Evolutionary conservation across 768 basidiomycete genomes (phyloP), one percentile per base, ranked within the genome.

Genomic region (Tylopilus sp.): DNA sequence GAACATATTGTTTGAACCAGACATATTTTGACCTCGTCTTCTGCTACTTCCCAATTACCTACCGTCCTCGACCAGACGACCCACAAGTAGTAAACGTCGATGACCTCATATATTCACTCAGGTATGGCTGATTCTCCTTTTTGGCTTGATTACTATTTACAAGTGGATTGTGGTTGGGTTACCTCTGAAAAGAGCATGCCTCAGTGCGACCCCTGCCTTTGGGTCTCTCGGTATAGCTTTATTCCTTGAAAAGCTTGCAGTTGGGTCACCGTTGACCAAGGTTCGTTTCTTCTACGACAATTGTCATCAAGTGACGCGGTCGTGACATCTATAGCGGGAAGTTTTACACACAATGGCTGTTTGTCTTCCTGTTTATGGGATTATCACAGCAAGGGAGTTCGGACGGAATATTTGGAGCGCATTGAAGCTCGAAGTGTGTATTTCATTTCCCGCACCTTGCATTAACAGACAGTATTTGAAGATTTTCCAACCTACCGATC

Each of bases 31-130:
- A 98, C 63, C 86, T 98, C 66, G 89, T 87, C 0, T 98, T 95
- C 69, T 98, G 97, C 69, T 99, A 99, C 69, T 99, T 98, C 72
- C 97, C 97, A 0, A 98, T 99, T 51, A 92, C 93, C 0, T 99
- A 97, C 74, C 81, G 89, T 53, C 93, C 96, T 10, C 92, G 95
- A 17, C 88, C 92, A 1, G 86, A 93, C 60, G 94, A 98, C 65
- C 93, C 92, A 17, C 94, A 96, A 67, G 88, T 89, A 4, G 95
- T 99, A 54, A 89, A 86, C 3, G 77, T 89, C 0, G 91, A 95
- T 29, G 90, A 98, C 64, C 79, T 99, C 21, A 87, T 88, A 62
- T 58, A 66, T 47, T 76, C 86, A 3, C 78, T 98, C 16, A 77
- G 85, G 89, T 87, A 61, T 38, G 73, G 59, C 33, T 33, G 24